Evolutionary conservation across 2,329 filamentous ascomycete genomes (phyloP).

Genomic region (Claviceps humidiphila): DNA sequence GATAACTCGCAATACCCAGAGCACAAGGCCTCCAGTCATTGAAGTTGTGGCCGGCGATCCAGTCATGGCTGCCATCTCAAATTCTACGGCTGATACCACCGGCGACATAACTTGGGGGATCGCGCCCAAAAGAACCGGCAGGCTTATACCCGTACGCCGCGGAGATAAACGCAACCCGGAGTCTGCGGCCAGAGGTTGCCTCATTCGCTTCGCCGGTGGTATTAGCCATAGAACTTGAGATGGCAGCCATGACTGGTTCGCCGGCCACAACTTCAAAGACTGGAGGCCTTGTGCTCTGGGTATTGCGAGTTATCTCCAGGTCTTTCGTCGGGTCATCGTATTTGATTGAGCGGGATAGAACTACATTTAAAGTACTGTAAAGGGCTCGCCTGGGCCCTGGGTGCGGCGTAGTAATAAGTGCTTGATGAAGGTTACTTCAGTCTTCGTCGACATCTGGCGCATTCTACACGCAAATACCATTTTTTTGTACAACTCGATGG

Average conservation of each 20-base stretch:
- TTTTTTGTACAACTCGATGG: no score
- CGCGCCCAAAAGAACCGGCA: no score
- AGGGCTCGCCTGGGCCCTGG: no score
- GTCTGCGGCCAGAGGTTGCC: no score
- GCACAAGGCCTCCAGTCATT: constrained; percentile 31
- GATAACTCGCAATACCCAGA: constrained; percentile 21
- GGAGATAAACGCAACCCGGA: no score
- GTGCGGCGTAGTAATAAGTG: no score
- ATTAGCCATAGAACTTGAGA: constrained; percentile 38
- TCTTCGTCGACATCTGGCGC: no score
- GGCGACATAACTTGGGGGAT: no score
- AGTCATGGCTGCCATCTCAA: constrained; percentile 46
- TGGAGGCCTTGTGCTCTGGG: constrained; percentile 25
- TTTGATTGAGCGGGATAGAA: constrained; percentile 49
- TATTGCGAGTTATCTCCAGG: constrained; percentile 26
- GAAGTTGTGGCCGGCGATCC: constrained; percentile 44
- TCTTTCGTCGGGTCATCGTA: constrained; percentile 37
- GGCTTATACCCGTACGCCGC: no score
- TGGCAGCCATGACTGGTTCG: constrained; percentile 47
- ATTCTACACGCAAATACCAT: no score
- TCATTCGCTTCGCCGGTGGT: constrained; percentile 15
- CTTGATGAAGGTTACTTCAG: no score
- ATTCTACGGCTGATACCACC: constrained; percentile 26
- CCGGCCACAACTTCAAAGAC: constrained; percentile 37
- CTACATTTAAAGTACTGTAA: no score